Conservation (phyloP, 192 early-diverging fungal genomes). For the Linnemannia elongata region DNA sequence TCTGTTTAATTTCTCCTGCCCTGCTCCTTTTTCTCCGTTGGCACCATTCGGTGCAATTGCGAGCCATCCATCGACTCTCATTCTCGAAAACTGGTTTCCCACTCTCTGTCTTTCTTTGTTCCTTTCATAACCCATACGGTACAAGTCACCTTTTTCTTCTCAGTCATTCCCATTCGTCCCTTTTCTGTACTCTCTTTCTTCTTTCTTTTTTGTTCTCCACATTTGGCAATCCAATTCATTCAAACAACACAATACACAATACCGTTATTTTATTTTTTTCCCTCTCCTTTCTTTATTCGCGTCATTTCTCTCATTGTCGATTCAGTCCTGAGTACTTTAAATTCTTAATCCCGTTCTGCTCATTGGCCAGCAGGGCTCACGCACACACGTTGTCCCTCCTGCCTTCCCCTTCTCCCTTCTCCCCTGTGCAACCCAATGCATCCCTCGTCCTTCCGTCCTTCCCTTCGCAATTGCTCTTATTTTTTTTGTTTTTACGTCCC, state of each 20-base stretch:
- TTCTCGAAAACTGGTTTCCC: neutral
- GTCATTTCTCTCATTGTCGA: neutral
- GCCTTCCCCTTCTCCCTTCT: neutral
- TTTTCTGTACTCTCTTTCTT: neutral
- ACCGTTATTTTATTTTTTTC: neutral
- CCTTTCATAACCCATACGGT: neutral
- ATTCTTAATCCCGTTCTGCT: neutral
- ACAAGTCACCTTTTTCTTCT: neutral
- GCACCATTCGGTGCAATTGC: neutral
- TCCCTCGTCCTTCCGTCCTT: neutral
- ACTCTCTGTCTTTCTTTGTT: neutral
- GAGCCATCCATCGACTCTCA: neutral
- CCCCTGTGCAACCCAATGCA: neutral
- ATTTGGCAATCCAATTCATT: neutral
- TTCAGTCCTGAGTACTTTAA: neutral
- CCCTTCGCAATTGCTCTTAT: conserved; percentile 3
- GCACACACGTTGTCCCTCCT: neutral
- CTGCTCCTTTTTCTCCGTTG: neutral
- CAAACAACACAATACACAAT: neutral
- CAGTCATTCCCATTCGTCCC: conserved; percentile 1
- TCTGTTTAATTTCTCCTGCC: conserved; percentile 3
- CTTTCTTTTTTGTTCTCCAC: conserved; percentile 10
- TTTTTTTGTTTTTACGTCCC: conserved; percentile 1
- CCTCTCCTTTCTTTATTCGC: no score
- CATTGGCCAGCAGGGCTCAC: conserved; percentile 5